phyloP scores from a whole-genome alignment of 2,329 filamentous ascomycete species.

The Dryadomyces quercivorus region DNA sequence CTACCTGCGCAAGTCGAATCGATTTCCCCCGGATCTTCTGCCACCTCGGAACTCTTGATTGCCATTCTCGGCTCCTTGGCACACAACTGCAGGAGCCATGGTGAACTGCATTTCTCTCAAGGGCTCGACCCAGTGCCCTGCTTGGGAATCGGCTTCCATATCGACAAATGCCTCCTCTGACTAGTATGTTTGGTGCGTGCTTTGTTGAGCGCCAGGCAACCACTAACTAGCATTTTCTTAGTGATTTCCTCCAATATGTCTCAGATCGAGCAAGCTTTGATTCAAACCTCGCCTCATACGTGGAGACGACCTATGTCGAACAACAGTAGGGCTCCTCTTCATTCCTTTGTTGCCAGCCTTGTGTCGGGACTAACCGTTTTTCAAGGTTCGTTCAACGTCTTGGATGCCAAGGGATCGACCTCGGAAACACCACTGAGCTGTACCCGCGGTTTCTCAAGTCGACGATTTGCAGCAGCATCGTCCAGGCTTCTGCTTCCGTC shows the following conservation, averaged over 20 bases:
- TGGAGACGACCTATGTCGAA: slow-evolving; percentile 62
- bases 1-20: background rate
- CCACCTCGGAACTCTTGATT: too few species aligned
- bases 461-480: slow-evolving; percentile 83
- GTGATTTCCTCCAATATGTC: slow-evolving; percentile 77
- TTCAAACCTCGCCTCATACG: slow-evolving; percentile 56
- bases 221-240: slow-evolving; percentile 22
- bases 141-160: slow-evolving; percentile 59
- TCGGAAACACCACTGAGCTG: slow-evolving; percentile 65
- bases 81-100: slow-evolving; percentile 14
- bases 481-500: slow-evolving; percentile 68
- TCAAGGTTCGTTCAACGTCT: slow-evolving; percentile 67
- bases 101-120: slow-evolving; percentile 52
- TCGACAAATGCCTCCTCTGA: slow-evolving; percentile 32
- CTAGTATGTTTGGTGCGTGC: slow-evolving; percentile 15
- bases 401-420: slow-evolving; percentile 66
- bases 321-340: slow-evolving; percentile 50
- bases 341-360: background rate
- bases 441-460: slow-evolving; percentile 92
- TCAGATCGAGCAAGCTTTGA: slow-evolving; percentile 70
- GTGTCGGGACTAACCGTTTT: background rate
- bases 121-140: slow-evolving; percentile 57
- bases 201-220: background rate
- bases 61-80: background rate
- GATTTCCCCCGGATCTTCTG: background rate